These are phyloP conservation scores for Wickerhamiella parazyma DNA, from an alignment of 805 yeast genomes.

Conservation along the genomic window DNA sequence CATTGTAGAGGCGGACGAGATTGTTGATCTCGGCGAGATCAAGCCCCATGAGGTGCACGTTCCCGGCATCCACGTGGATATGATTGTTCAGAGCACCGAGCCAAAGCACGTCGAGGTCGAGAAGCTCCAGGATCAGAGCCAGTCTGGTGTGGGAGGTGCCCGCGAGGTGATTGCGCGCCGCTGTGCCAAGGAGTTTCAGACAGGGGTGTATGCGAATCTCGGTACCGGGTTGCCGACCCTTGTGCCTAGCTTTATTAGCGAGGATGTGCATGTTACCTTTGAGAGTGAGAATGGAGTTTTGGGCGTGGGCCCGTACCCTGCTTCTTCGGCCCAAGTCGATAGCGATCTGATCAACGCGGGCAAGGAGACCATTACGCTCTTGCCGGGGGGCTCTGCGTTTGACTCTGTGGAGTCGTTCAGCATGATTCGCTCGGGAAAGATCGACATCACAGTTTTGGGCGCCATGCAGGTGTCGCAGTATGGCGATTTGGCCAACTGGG, in stretches of 20 bases:
- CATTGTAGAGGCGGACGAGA: constrained; percentile 39
- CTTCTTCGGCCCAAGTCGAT: constrained; percentile 30
- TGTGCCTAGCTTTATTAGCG: constrained; percentile 32
- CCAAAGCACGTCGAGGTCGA: constrained; percentile 25
- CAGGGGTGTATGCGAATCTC: constrained; percentile 33
- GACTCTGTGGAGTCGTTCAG: constrained; percentile 40
- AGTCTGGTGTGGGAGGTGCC: constrained; percentile 16
- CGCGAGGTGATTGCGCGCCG: constrained; percentile 28
- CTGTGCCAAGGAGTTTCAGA: constrained; percentile 34
- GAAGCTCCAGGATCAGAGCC: background rate
- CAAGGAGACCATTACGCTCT: constrained; percentile 36
- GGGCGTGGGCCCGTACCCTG: constrained; percentile 37
- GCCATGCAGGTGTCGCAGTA: constrained; percentile 36
- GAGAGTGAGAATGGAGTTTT: constrained; percentile 39
- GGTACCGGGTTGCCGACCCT: constrained; percentile 42
- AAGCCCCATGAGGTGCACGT: constrained; percentile 35
- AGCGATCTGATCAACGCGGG: constrained; percentile 40
- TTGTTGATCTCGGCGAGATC: constrained; percentile 35
- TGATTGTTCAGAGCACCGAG: constrained; percentile 30
- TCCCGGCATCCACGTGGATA: constrained; percentile 34
- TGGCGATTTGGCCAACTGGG: constrained; percentile 43
- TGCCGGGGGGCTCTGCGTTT: constrained; percentile 35
- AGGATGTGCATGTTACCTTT: constrained; percentile 28
- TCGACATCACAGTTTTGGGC: constrained; percentile 34
- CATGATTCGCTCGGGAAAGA: constrained; percentile 36